Conservation (phyloP, 768 basidiomycete species). For the Fibroporia radiculosa region DNA sequence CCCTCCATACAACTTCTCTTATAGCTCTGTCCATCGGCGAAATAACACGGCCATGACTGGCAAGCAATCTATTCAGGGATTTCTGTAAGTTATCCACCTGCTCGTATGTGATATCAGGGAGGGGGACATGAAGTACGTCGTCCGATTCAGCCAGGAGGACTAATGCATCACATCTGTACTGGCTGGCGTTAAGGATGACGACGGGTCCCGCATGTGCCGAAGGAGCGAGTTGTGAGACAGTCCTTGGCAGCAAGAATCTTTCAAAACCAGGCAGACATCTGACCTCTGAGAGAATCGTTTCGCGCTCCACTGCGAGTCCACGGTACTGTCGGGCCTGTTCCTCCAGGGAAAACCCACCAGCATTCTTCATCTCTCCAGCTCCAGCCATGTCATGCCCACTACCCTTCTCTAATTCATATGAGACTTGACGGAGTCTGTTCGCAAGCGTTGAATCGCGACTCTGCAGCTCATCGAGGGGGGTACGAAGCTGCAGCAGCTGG, state of each 20-base stretch:
- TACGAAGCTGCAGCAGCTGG: not conserved
- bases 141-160: not conserved
- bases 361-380: not conserved
- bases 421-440: not conserved
- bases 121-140: not conserved
- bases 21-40: too few relatives aligned
- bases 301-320: not conserved
- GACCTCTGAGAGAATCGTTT: not conserved
- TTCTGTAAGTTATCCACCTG: not conserved
- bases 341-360: not conserved
- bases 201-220: not conserved
- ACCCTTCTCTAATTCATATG: not conserved
- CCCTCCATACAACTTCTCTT: too few relatives aligned
- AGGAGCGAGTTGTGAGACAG: not conserved
- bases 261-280: not conserved
- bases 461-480: not conserved
- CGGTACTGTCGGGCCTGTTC: not conserved
- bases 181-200: not conserved
- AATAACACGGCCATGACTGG: not conserved
- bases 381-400: not conserved
- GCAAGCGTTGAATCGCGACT: not conserved
- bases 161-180: not conserved
- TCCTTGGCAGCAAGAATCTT: not conserved
- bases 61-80: not conserved
- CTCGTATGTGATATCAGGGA: not conserved